Conservation (phyloP, 192 early-diverging fungal species). For the Physocladia obscura region DNA sequence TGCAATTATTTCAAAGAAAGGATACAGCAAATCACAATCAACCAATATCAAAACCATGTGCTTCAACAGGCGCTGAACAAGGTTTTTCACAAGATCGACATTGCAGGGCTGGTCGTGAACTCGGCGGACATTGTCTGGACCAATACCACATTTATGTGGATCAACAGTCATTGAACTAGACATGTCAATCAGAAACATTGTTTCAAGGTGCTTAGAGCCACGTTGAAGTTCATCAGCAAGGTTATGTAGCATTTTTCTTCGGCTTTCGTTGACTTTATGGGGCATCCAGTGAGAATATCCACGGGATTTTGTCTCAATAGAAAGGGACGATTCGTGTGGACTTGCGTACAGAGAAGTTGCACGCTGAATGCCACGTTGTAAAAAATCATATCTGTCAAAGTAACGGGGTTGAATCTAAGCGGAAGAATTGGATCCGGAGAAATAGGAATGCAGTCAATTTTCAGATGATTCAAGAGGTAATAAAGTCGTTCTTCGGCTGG, state of each 20-base stretch:
- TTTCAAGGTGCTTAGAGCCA: constrained; percentile 9
- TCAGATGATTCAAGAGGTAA: constrained; percentile 10
- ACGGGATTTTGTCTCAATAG: neutral
- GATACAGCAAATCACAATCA: too few relatives aligned
- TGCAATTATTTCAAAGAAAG: too few relatives aligned
- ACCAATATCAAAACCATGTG: too few relatives aligned
- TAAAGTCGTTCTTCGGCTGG: constrained; percentile 1
- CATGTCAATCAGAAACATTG: constrained; percentile 13
- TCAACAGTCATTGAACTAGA: neutral
- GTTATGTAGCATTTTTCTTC: neutral
- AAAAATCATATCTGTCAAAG: too few relatives aligned
- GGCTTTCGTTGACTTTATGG: neutral
- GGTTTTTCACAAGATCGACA: neutral
- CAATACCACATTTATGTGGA: neutral
- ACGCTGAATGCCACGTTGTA: neutral
- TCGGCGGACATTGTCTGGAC: neutral
- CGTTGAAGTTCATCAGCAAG: neutral
- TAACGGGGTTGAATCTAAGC: too few relatives aligned
- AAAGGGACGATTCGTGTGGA: neutral
- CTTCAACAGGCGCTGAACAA: neutral
- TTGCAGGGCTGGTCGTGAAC: neutral
- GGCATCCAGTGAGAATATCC: neutral
- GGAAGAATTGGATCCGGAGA: too few relatives aligned
- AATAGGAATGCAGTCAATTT: too few relatives aligned
- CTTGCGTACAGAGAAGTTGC: neutral